Evolutionary conservation across 192 early-diverging fungal genomes (phyloP).

Genomic region (Chytriomyces sp.): DNA sequence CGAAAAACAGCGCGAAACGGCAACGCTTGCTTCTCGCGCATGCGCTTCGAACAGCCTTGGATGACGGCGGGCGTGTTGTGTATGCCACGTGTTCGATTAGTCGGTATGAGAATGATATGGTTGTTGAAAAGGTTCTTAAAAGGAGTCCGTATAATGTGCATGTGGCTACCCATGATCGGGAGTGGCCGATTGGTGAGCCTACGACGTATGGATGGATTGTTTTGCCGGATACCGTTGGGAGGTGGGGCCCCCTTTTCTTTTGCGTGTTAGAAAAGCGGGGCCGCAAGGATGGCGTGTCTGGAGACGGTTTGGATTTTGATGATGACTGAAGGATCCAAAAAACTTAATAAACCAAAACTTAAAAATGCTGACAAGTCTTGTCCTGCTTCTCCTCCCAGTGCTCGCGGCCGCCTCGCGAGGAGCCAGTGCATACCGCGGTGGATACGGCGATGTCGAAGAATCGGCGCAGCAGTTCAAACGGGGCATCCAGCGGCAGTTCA

Average conservation of each 20-base stretch:
- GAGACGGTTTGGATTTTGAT: not conserved
- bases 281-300: not conserved
- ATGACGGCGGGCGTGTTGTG: constrained; percentile 50
- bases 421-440: constrained; percentile 13
- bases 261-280: constrained; percentile 33
- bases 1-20: constrained; percentile 44
- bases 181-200: constrained; percentile 54
- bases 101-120: constrained; percentile 55
- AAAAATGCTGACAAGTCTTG: not conserved
- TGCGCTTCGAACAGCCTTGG: constrained; percentile 40
- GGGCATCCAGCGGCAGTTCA: not conserved
- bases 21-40: constrained; percentile 46
- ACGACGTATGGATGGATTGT: constrained; percentile 61
- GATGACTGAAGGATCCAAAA: not conserved
- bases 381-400: not conserved
- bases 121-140: constrained; percentile 50
- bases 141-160: constrained; percentile 29
- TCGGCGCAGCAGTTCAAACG: not conserved
- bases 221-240: constrained; percentile 54
- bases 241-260: constrained; percentile 66
- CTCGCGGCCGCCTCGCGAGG: constrained; percentile 5
- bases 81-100: constrained; percentile 62
- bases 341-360: no score
- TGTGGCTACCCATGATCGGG: constrained; percentile 22
- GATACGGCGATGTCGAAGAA: not conserved